Evolutionary conservation across 805 yeast species (phyloP).

Genomic region (Scheffersomyces spartinae): DNA sequence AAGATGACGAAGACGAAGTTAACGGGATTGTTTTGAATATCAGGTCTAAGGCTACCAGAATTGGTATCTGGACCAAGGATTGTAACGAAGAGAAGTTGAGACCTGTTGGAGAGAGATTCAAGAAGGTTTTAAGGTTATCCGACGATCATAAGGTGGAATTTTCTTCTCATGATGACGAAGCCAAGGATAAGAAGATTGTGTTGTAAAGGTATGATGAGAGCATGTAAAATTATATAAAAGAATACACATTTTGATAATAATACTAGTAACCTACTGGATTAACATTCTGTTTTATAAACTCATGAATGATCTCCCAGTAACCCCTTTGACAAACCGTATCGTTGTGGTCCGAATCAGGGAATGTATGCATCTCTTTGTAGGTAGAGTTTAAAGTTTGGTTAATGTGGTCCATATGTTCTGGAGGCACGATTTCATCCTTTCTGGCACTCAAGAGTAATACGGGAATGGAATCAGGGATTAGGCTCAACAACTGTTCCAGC

Average conservation of each 20-base stretch:
- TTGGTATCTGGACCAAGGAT: conserved; percentile 90
- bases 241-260: too few species aligned
- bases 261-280: conserved; percentile 26
- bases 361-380: conserved; percentile 42
- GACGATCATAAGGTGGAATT: conserved; percentile 76
- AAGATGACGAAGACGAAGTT: conserved; percentile 72
- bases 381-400: conserved; percentile 39
- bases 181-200: conserved; percentile 23
- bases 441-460: conserved; percentile 61
- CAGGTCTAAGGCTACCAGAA: conserved; percentile 70
- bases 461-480: conserved; percentile 45
- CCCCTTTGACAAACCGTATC: conserved; percentile 67
- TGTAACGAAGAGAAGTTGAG: conserved; percentile 51
- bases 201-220: too few species aligned
- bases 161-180: conserved; percentile 49
- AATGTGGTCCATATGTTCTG: conserved; percentile 59
- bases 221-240: too few species aligned
- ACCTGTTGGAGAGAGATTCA: conserved; percentile 78
- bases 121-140: conserved; percentile 67
- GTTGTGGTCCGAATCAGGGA: conserved; percentile 61
- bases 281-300: conserved; percentile 37
- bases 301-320: conserved; percentile 64
- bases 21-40: conserved; percentile 89
- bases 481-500: conserved; percentile 47
- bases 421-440: conserved; percentile 87